Base-by-base conservation (phyloP, 2,329 filamentous ascomycete species). In the Fusarium mangiferae region DNA sequence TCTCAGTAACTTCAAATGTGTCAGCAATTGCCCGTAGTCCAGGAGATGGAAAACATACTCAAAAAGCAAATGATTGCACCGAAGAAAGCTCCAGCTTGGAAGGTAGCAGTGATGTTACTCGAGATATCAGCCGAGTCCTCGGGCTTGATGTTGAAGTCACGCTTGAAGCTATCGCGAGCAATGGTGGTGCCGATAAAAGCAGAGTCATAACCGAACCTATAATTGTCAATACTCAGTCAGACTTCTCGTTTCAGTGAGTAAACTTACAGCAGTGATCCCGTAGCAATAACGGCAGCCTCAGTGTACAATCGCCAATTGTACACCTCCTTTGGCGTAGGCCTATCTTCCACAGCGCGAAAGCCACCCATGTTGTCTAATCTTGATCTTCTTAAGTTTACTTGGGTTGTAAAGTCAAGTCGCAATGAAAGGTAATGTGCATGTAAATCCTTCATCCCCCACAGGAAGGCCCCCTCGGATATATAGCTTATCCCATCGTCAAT, bases 121-220 rank as follows among this genome's bases (percentile, higher is more conserved):
- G 81, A 82, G 42, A 82, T 81, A 49, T 76, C 78, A 28, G 80
- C 78, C 18, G 79, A 77, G 24, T 80, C 72, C 12, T 74, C 65
- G 5, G 73, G 73, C 28, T 71, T 70, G 48, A 84, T 82, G 49
- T 67, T 62, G 45, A 82, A 84, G 66, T 86, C 86, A 18, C 77
- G 72, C 71, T 84, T 82, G 80, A 89, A 89, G 66, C 83, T 84
- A 24, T 81, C 72, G 33, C 85, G 85, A 6, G 85, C 83, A 62
- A 89, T 88, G 0, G 87, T 89, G 1, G 86, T 88, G 7, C 87
- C 87, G 28, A 89, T 84, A 78, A 89, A 89, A 20, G 87, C 85
- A 7, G 84, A 85, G 71, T 89, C 87, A 73, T 89, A 88, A 20
- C 87, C 86, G 68, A 88, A 88, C 9, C 85, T 85, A 30, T 17